Evolutionary conservation across 2,329 filamentous ascomycete genomes (phyloP), one percentile per base, ranked within the genome.

Genomic region (Fusarium udum): DNA sequence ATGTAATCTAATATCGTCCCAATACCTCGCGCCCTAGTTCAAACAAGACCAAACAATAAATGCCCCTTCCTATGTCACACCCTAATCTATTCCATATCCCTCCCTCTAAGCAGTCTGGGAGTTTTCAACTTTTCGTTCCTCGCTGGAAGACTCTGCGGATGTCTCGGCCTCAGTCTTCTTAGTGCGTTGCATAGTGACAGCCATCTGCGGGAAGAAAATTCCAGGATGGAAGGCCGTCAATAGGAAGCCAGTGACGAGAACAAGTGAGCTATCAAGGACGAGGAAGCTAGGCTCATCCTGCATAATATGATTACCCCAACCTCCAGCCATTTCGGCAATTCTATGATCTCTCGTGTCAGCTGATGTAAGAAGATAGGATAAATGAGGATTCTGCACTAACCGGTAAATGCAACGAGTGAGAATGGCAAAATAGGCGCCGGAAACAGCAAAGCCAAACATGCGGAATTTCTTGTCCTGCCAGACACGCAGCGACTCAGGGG

Each of bases 241-340:
- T 26, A 88, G 81, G 24, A 82, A 77, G 22, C 84, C 84, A 32
- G 86, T 84, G 64, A 90, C 80, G 32, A 88, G 78, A 60, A 90
- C 82, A 79, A 90, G 85, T 62, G 82, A 83, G 69, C 76, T 76
- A 74, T 92, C 90, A 43, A 91, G 84, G 18, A 88, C 85, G 67
- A 90, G 84, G 75, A 91, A 92, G 24, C 86, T 87, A 49, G 84
- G 82, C 82, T 92, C 83, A 79, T 91, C 85, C 73, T 89, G 88
- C 89, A 92, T 91, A 78, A 91, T 88, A 22, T 83, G 77, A 80
- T 90, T 91, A 15, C 87, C 88, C 89, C 89, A 92, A 26, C 90
- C 90, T 32, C 88, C 88, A 4, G 87, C 86, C 88, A 92, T 90
- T 78, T 92, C 90, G 3, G 86, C 87, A 60, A 91, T 87, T 75